These are phyloP conservation scores for Fraxinus greggii DNA, from an alignment of 305 asterid genomes.

Conservation along the genomic window DNA sequence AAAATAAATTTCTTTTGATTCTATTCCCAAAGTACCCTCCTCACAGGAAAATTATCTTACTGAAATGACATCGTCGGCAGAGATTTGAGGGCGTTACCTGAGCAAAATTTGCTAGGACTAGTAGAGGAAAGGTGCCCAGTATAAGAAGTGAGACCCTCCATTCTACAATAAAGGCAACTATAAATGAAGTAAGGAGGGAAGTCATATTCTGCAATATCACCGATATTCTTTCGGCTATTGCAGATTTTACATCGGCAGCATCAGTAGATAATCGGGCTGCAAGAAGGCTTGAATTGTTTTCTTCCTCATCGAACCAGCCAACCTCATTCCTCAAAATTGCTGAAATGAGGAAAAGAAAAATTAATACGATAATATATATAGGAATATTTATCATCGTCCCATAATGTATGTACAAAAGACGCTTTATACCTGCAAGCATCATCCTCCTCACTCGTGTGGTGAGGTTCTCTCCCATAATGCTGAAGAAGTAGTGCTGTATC, in stretches of 20 bases:
- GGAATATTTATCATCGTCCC: neutral
- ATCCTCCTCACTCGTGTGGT: conserved; percentile 94
- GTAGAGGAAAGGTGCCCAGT: conserved; percentile 86
- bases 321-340: conserved; percentile 95
- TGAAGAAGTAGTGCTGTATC: conserved; percentile 97
- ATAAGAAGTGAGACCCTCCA: conserved; percentile 96
- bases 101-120: conserved; percentile 95
- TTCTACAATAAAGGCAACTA: conserved; percentile 90
- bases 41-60: conserved; percentile 16
- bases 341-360: conserved; percentile 21
- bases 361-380: neutral
- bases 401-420: neutral
- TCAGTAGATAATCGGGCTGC: conserved; percentile 89
- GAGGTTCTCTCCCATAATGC: conserved; percentile 97
- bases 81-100: conserved; percentile 53
- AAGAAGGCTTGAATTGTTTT: conserved; percentile 85
- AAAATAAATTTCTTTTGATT: neutral
- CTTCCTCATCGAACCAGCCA: conserved; percentile 99
- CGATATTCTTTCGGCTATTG: conserved; percentile 94
- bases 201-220: conserved; percentile 97
- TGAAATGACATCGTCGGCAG: neutral
- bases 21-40: neutral
- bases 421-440: conserved; percentile 91
- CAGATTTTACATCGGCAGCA: conserved; percentile 95
- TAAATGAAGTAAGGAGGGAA: conserved; percentile 92